A percentile compares a stretch with the other conserved stretches of the same genome.
phyloP scores from a whole-genome alignment of 768 basidiomycete genomes.

The Boletus pseudo-olivaceus region DNA sequence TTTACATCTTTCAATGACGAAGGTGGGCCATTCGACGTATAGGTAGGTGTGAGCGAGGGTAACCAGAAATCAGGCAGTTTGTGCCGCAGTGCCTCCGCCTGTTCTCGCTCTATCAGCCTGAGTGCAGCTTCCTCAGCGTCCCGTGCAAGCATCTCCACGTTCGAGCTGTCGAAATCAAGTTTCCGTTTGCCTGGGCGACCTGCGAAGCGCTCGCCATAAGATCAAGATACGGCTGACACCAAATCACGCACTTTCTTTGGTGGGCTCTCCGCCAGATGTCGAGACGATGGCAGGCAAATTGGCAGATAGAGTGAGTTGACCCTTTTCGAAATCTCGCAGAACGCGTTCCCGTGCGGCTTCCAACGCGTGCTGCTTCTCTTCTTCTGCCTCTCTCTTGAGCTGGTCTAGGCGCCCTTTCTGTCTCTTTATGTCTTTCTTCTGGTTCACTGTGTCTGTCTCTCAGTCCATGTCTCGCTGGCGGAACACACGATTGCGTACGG shows the following conservation, averaged over 20 bases:
- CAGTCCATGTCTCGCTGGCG: conserved; percentile 5
- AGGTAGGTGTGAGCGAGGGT: conserved; percentile 85
- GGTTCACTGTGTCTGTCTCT: conserved; percentile 53
- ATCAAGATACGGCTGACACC: background rate
- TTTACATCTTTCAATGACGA: conserved; percentile 75
- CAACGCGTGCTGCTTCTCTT: conserved; percentile 64
- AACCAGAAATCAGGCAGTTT: conserved; percentile 99
- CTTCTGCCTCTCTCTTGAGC: conserved; percentile 75
- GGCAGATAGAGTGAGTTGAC: conserved; percentile 69
- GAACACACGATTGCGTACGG: conserved; percentile 41
- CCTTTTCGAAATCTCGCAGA: conserved; percentile 82
- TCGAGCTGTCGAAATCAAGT: conserved; percentile 74
- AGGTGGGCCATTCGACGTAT: conserved; percentile 58
- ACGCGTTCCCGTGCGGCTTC: conserved; percentile 86
- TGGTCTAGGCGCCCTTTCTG: conserved; percentile 78
- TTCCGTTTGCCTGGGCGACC: conserved; percentile 74
- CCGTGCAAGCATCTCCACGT: conserved; percentile 64
- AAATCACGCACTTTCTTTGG: conserved; percentile 34
- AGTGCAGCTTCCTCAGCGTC: conserved; percentile 91
- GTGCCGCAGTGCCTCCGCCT: conserved; percentile 76
- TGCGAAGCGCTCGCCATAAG: conserved; percentile 22
- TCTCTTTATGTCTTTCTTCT: conserved; percentile 91
- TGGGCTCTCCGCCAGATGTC: conserved; percentile 35
- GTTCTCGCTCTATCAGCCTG: conserved; percentile 77
- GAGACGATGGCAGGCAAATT: conserved; percentile 31